Evolutionary conservation across 2,329 filamentous ascomycete genomes (phyloP).

Genomic region (Beauveria medogensis): DNA sequence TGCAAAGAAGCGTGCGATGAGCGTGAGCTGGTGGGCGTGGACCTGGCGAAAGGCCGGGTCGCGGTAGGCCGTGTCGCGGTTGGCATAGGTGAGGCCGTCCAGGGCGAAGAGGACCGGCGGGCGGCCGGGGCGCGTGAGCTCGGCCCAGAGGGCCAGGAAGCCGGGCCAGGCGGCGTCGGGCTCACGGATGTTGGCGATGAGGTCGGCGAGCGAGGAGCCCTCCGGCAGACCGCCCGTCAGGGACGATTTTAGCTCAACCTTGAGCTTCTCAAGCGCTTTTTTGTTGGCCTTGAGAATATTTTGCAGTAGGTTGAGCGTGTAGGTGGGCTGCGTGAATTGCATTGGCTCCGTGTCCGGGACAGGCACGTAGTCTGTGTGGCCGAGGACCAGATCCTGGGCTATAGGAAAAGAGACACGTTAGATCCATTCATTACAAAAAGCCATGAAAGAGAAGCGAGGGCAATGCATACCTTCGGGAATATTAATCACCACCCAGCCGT

Average conservation of each 20-base stretch:
- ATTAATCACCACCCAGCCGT: constrained; percentile 82
- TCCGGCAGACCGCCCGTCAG: constrained; percentile 39
- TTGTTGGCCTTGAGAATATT: constrained; percentile 67
- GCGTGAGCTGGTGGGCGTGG: constrained; percentile 75
- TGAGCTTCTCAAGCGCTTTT: constrained; percentile 47
- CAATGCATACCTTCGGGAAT: constrained; percentile 69
- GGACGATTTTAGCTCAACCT: constrained; percentile 36
- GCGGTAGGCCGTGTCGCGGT: constrained; percentile 70
- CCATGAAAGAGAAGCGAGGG: background rate
- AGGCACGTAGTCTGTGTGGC: constrained; percentile 70
- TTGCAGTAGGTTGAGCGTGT: constrained; percentile 65
- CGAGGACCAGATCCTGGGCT: constrained; percentile 77
- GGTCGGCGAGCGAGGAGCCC: constrained; percentile 55
- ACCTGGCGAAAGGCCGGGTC: constrained; percentile 62
- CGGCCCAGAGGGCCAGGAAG: constrained; percentile 73
- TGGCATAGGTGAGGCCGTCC: constrained; percentile 75
- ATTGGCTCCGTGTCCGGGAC: constrained; percentile 49
- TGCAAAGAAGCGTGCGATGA: constrained; percentile 68
- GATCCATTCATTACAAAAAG: background rate
- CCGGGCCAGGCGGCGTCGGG: constrained; percentile 71
- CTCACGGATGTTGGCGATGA: constrained; percentile 65
- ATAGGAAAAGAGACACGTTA: constrained; percentile 6
- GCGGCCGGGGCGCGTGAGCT: constrained; percentile 52
- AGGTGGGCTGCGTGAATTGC: constrained; percentile 71
- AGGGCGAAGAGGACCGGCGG: constrained; percentile 63